A percentile compares a stretch with the other conserved stretches of the same genome.
These are phyloP conservation scores for Kalanchoe fedtschenkoi DNA, from an alignment of 164 flowering plant genomes.

Conservation along the genomic window DNA sequence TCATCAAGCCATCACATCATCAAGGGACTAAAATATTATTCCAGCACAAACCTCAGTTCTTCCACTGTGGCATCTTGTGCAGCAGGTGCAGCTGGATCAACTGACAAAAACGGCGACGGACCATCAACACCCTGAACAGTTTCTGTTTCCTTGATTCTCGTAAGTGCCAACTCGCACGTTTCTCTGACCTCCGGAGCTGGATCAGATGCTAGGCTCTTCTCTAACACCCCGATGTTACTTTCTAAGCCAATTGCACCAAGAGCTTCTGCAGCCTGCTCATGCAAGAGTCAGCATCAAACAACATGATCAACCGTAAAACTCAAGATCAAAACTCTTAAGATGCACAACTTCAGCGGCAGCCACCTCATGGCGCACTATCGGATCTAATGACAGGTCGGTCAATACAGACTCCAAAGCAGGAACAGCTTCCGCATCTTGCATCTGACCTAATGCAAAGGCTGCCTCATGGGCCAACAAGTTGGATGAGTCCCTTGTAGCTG, in stretches of 20 bases:
- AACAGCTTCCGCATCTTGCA: conserved; percentile 83
- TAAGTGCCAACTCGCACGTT: conserved; percentile 87
- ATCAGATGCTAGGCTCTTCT: conserved; percentile 54
- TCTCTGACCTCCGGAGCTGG: conserved; percentile 94
- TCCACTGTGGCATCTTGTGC: conserved; percentile 44
- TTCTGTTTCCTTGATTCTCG: conserved; percentile 57
- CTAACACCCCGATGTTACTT: conserved; percentile 41
- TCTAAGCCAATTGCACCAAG: conserved; percentile 90
- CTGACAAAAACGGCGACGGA: conserved; percentile 74
- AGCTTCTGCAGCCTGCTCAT: conserved; percentile 87
- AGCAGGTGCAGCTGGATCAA: conserved; percentile 86
- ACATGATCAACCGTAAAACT: no score
- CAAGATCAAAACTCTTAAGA: no score
- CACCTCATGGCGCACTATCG: conserved; percentile 95
- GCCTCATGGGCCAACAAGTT: conserved; percentile 96
- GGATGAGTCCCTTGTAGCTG: conserved; percentile 81
- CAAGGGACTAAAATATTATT: not conserved
- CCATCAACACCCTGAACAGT: conserved; percentile 11
- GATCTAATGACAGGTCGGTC: conserved; percentile 69
- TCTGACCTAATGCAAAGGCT: conserved; percentile 96
- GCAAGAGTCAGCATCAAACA: not conserved
- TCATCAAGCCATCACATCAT: conserved; percentile 10
- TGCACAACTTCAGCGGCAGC: not conserved
- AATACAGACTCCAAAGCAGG: conserved; percentile 69
- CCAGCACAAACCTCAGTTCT: conserved; percentile 49